Conservation (phyloP, 441 rosid genomes). For the Adansonia madagascariensis region DNA sequence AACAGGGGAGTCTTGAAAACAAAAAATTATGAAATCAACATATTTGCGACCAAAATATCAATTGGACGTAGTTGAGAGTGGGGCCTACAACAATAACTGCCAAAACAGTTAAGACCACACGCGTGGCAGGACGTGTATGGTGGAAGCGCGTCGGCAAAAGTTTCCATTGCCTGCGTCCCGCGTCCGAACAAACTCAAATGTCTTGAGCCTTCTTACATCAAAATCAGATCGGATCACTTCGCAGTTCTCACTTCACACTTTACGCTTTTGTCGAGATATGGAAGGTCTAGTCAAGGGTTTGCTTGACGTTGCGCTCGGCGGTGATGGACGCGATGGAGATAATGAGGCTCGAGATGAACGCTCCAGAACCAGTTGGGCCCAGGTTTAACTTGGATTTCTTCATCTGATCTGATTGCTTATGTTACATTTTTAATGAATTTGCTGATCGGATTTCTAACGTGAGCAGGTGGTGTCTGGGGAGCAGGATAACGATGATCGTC, state of each 20-base stretch:
- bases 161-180: slow-evolving; percentile 3
- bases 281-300: slow-evolving; percentile 80
- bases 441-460: slow-evolving; percentile 9
- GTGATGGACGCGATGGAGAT: slow-evolving; percentile 29
- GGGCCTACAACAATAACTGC: neutral
- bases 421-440: neutral
- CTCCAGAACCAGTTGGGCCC: slow-evolving; percentile 81
- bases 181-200: too few species aligned
- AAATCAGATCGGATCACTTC: neutral
- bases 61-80: neutral
- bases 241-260: neutral
- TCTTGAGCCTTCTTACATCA: neutral
- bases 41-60: neutral
- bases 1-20: too few species aligned
- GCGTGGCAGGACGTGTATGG: slow-evolving; percentile 17
- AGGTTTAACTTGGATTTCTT: slow-evolving; percentile 40
- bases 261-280: slow-evolving; percentile 34
- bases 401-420: slow-evolving; percentile 21
- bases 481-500: slow-evolving; percentile 36
- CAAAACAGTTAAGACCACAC: neutral
- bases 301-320: slow-evolving; percentile 53
- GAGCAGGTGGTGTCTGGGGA: slow-evolving; percentile 61
- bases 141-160: neutral
- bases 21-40: too few species aligned
- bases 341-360: slow-evolving; percentile 51